Evolutionary conservation across 306 rosid species (phyloP).

Genomic region (Abrus pulchellus): DNA sequence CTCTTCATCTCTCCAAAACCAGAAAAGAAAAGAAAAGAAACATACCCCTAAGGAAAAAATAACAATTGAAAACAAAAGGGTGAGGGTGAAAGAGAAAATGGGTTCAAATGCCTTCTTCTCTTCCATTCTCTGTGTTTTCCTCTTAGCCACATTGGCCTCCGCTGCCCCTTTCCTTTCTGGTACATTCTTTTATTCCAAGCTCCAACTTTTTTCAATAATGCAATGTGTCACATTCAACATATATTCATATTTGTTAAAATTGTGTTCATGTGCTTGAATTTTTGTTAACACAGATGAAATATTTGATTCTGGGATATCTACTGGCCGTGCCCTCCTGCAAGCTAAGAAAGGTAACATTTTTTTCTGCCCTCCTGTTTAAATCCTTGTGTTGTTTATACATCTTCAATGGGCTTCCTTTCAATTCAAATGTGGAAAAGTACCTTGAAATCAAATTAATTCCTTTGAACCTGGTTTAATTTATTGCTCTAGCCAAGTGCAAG

Average conservation of each 20-base stretch:
- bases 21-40: slow-evolving; percentile 3
- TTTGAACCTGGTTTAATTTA: background rate
- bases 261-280: slow-evolving; percentile 8
- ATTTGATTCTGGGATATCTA: slow-evolving; percentile 51
- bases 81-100: slow-evolving; percentile 66
- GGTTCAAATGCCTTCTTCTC: slow-evolving; percentile 56
- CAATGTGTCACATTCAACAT: background rate
- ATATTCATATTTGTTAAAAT: background rate
- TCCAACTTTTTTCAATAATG: slow-evolving; percentile 12
- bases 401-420: background rate
- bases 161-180: slow-evolving; percentile 68
- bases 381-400: background rate
- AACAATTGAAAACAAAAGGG: background rate
- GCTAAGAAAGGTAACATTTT: slow-evolving; percentile 63
- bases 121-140: slow-evolving; percentile 55
- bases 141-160: slow-evolving; percentile 57
- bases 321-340: slow-evolving; percentile 84
- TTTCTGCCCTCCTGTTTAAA: background rate
- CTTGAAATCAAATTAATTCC: slow-evolving; percentile 8
- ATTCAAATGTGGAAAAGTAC: background rate
- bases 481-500: slow-evolving; percentile 14
- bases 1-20: slow-evolving; percentile 43
- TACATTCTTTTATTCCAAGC: slow-evolving; percentile 23
- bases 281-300: slow-evolving; percentile 58
- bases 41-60: slow-evolving; percentile 1